Evolutionary conservation across 2,329 filamentous ascomycete genomes (phyloP).

Genomic region (Alternaria panax): DNA sequence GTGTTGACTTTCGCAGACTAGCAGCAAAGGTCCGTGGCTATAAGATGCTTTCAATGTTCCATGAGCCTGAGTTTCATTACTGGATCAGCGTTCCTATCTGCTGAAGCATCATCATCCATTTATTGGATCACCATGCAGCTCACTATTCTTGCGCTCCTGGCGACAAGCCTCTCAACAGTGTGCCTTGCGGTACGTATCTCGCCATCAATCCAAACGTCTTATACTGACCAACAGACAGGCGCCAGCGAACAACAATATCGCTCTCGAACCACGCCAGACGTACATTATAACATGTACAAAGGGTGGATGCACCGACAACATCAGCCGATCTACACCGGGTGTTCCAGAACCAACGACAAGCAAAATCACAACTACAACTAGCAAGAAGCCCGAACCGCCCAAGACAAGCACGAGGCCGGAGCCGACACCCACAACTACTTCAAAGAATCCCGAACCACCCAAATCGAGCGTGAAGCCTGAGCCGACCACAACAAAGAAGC

Average conservation of each 20-base stretch:
- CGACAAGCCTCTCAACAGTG: slow-evolving; percentile 20
- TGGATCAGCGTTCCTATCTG: neutral
- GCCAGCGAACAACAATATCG: slow-evolving; percentile 22
- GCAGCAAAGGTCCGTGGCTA: neutral
- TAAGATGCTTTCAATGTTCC: slow-evolving; percentile 11
- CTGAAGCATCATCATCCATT: neutral
- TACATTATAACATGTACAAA: slow-evolving; percentile 41
- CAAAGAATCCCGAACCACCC: neutral
- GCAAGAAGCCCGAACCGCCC: slow-evolving; percentile 16
- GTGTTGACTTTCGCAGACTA: neutral
- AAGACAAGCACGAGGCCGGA: neutral
- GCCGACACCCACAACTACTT: slow-evolving; percentile 9
- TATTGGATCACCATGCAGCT: slow-evolving; percentile 29
- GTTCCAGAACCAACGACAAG: slow-evolving; percentile 16
- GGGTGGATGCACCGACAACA: slow-evolving; percentile 17
- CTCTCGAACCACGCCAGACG: slow-evolving; percentile 35
- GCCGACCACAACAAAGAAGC: slow-evolving; percentile 13
- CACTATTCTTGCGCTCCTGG: slow-evolving; percentile 17
- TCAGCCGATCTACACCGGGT: slow-evolving; percentile 12
- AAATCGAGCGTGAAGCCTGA: neutral
- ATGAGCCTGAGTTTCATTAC: neutral
- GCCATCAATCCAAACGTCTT: neutral
- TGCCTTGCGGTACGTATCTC: slow-evolving; percentile 30
- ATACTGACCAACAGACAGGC: slow-evolving; percentile 17
- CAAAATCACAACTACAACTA: slow-evolving; percentile 18